Base-by-base conservation (phyloP, 2,329 filamentous ascomycete genomes). In the Fusarium agapanthi region DNA sequence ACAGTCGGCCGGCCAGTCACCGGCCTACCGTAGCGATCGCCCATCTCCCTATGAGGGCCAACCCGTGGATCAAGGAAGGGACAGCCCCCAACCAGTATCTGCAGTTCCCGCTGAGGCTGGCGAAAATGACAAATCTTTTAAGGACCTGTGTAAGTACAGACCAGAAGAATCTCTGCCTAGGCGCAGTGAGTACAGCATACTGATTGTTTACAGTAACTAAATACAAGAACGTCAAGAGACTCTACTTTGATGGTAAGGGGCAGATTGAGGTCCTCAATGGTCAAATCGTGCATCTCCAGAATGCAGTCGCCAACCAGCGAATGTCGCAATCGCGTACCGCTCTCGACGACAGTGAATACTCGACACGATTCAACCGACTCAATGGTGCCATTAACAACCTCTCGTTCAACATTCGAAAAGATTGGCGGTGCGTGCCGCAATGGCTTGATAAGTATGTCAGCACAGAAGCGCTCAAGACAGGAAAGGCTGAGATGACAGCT, bases 401-500 rank as follows among this genome's bases (percentile, higher is more conserved):
- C 15, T 92, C 96, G 1, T 99, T 98, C 85, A 95, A 96, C 75
- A 97, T 98, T 72, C 92, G 96, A 71, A 98, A 98, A 83, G 93
- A 97, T 79, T 99, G 96, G 96, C 90, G 90, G 70, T 86, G 86
- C 38, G 87, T 98, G 61, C 96, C 96, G 1, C 80, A 86, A 11
- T 98, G 95, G 94, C 86, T 99, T 48, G 88, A 90, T 61, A 88
- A 87, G 30, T 93, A 91, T 61, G 93, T 97, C 73, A 98, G 95
- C 80, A 87, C 92, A 58, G 95, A 97, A 77, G 95, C 95, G 2
- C 87, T 97, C 60, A 89, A 91, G 76, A 94, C 92, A 15, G 96
- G 95, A 69, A 97, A 95, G 79, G 95, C 98, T 81, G 96, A 99
- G 82, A 99, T 99, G 96, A 98, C 95, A 12, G 95, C 95, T 10